phyloP scores from a whole-genome alignment of 768 basidiomycete species.

The Punctularia strigosozonata region DNA sequence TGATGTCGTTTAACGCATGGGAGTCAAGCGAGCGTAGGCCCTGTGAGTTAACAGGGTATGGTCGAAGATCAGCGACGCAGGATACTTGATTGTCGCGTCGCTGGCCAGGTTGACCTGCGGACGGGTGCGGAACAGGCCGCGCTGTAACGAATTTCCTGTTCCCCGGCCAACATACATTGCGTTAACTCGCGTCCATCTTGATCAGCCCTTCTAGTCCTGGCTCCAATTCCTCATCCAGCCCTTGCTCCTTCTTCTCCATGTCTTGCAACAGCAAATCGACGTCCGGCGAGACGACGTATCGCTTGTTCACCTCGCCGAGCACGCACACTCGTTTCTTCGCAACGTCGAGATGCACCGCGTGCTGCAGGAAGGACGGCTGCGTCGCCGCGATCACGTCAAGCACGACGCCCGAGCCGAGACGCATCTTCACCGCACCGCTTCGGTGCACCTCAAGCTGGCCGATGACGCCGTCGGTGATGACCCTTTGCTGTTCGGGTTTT shows the following conservation, averaged over 20 bases:
- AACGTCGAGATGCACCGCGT: slow-evolving; percentile 65
- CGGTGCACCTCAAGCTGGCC: slow-evolving; percentile 79
- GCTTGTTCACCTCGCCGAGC: slow-evolving; percentile 79
- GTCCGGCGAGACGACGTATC: slow-evolving; percentile 78
- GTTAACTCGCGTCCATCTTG: slow-evolving; percentile 35
- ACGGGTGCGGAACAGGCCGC: no score
- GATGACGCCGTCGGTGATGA: slow-evolving; percentile 60
- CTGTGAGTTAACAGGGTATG: no score
- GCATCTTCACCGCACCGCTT: slow-evolving; percentile 81
- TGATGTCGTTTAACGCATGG: no score
- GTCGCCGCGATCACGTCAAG: slow-evolving; percentile 79
- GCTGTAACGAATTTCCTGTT: no score
- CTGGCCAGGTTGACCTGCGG: no score
- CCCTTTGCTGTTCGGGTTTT: slow-evolving; percentile 19
- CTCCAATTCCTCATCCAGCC: slow-evolving; percentile 2
- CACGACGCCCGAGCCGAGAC: slow-evolving; percentile 67
- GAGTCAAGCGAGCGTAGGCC: no score
- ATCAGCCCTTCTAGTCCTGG: slow-evolving; percentile 37
- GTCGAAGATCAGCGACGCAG: no score
- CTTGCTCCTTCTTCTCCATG: slow-evolving; percentile 39
- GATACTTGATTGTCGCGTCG: no score
- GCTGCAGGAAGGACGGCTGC: slow-evolving; percentile 80
- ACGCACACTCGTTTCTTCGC: slow-evolving; percentile 49
- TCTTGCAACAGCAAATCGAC: slow-evolving; percentile 61
- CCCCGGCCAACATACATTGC: slow-evolving; percentile 4